Evolutionary conservation across 768 basidiomycete genomes (phyloP).

Genomic region (Suillus sp.): DNA sequence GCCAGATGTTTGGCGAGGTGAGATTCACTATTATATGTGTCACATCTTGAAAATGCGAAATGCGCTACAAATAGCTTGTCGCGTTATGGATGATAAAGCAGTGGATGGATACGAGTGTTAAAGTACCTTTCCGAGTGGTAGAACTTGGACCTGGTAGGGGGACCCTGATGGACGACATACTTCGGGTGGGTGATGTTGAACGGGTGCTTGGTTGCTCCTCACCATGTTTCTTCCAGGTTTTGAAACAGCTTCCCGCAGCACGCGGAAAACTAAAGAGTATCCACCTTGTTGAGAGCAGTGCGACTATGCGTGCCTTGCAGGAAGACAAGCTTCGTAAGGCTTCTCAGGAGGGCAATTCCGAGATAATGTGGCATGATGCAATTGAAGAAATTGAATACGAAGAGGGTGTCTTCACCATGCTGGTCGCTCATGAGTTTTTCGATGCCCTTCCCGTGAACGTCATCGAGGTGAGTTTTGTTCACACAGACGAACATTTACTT

Average conservation of each 20-base stretch:
- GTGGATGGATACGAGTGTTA: slow-evolving; percentile 59
- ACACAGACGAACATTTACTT: background rate
- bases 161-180: slow-evolving; percentile 86
- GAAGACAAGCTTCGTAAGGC: slow-evolving; percentile 45
- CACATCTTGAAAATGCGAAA: background rate
- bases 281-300: slow-evolving; percentile 82
- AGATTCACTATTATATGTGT: slow-evolving; percentile 23
- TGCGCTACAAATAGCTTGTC: slow-evolving; percentile 57
- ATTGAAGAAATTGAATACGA: slow-evolving; percentile 64
- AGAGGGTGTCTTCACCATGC: slow-evolving; percentile 67
- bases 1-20: slow-evolving; percentile 96
- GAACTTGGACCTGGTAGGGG: slow-evolving; percentile 96
- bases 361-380: slow-evolving; percentile 71
- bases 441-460: slow-evolving; percentile 94
- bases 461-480: slow-evolving; percentile 62
- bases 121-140: slow-evolving; percentile 63
- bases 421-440: slow-evolving; percentile 97
- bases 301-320: slow-evolving; percentile 66
- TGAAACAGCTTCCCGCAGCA: slow-evolving; percentile 48
- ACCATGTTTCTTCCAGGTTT: slow-evolving; percentile 41
- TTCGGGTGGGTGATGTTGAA: slow-evolving; percentile 61
- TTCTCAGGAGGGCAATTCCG: slow-evolving; percentile 33
- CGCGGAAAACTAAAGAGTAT: slow-evolving; percentile 46
- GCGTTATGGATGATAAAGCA: slow-evolving; percentile 85
- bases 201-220: background rate